A percentile compares a stretch with the other conserved stretches of the same genome.
These are phyloP conservation scores for Dothidotthia symphoricarpi DNA, from an alignment of 2,329 filamentous ascomycete genomes.

Conservation along the genomic window DNA sequence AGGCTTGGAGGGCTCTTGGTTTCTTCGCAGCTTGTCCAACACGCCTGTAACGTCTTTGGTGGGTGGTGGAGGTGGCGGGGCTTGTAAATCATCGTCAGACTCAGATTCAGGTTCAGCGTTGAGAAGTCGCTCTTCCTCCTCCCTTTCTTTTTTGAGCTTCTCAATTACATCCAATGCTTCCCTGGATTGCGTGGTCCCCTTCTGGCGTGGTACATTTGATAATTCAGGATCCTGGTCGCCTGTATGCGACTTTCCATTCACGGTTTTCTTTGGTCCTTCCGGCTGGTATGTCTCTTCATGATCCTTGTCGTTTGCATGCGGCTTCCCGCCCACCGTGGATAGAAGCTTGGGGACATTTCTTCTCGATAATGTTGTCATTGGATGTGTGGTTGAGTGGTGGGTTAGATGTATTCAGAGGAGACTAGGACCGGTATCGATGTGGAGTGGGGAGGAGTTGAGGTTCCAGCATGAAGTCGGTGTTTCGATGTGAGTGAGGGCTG, in stretches of 20 bases:
- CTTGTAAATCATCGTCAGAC: background rate
- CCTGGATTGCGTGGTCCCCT: too few species aligned
- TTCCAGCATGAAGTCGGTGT: background rate
- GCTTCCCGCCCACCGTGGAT: constrained; percentile 28
- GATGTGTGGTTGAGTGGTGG: background rate
- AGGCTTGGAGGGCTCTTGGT: background rate
- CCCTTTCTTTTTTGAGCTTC: too few species aligned
- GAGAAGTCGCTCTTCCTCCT: too few species aligned
- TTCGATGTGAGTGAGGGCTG: background rate
- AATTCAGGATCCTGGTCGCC: too few species aligned
- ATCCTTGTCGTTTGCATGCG: constrained; percentile 39
- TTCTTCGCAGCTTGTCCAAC: background rate
- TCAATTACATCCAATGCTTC: too few species aligned
- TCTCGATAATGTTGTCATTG: constrained; percentile 16
- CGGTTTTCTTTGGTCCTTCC: too few species aligned
- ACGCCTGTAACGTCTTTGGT: background rate
- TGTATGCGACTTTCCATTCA: too few species aligned
- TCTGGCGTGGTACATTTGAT: too few species aligned
- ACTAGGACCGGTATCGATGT: too few species aligned
- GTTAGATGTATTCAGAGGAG: too few species aligned
- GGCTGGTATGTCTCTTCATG: constrained; percentile 28
- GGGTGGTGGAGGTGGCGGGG: background rate
- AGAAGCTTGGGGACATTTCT: constrained; percentile 25
- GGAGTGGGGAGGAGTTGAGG: too few species aligned
- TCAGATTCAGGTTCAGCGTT: background rate